These are phyloP conservation scores for Nakazawaea wickerhamii DNA, from an alignment of 805 yeast genomes.

Conservation along the genomic window DNA sequence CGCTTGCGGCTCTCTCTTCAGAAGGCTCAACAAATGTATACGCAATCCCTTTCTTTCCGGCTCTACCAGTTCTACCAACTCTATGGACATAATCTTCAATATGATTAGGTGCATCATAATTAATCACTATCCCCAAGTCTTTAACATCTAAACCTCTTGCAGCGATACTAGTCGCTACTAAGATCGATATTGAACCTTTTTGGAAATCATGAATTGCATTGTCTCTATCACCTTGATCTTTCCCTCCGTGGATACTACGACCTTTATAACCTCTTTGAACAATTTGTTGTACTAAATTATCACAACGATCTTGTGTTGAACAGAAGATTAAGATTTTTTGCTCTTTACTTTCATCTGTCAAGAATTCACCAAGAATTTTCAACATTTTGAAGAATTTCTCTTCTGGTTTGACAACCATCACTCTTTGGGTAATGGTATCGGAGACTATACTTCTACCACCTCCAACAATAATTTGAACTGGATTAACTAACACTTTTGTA, in stretches of 20 bases:
- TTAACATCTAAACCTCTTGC: constrained; percentile 96
- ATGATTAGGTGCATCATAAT: constrained; percentile 78
- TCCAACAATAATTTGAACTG: constrained; percentile 64
- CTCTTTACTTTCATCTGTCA: constrained; percentile 23
- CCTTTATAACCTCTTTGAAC: constrained; percentile 50
- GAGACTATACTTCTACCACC: constrained; percentile 82
- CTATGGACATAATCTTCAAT: constrained; percentile 95
- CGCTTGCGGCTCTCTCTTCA: constrained; percentile 62
- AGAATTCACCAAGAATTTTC: constrained; percentile 46
- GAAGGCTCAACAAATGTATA: constrained; percentile 61
- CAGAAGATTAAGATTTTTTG: constrained; percentile 75
- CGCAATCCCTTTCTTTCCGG: constrained; percentile 68
- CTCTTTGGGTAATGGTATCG: constrained; percentile 68
- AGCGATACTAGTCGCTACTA: constrained; percentile 90
- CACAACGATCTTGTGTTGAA: constrained; percentile 86
- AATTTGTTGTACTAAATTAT: constrained; percentile 53
- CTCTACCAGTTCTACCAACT: constrained; percentile 94
- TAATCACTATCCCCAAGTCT: constrained; percentile 71
- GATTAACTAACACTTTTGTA: constrained; percentile 50
- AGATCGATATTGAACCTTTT: constrained; percentile 50
- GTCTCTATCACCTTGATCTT: constrained; percentile 79
- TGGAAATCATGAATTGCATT: constrained; percentile 67
- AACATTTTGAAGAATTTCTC: constrained; percentile 54
- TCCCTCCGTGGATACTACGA: constrained; percentile 84
- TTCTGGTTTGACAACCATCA: constrained; percentile 51